Conservation (phyloP, 306 rosid genomes). For the Potentilla sterilis region DNA sequence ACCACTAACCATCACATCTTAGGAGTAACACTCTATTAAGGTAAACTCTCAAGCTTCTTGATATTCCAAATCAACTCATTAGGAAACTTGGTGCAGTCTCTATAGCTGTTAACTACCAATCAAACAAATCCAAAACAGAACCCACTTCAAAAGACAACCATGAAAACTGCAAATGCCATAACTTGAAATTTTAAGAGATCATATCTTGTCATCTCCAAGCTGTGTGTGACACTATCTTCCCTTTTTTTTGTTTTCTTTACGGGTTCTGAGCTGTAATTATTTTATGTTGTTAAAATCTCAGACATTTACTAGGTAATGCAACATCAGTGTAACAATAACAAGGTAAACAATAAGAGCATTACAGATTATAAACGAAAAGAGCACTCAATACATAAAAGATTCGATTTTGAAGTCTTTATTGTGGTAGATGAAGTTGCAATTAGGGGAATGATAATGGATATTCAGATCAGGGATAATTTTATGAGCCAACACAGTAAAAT, state of each 20-base stretch:
- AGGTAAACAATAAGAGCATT: not conserved
- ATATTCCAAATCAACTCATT: not conserved
- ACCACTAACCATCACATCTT: not conserved
- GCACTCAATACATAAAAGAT: not conserved
- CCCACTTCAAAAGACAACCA: not conserved
- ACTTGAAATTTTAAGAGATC: no score
- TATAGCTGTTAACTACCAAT: not conserved
- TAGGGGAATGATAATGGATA: not conserved
- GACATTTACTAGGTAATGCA: constrained; percentile 4
- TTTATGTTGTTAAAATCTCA: constrained; percentile 17
- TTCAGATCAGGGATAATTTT: not conserved
- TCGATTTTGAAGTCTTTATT: constrained; percentile 4
- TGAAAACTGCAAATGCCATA: not conserved
- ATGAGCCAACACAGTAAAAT: constrained; percentile 4
- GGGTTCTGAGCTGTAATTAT: constrained; percentile 27
- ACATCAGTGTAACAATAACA: constrained; percentile 15
- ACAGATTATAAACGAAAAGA: not conserved
- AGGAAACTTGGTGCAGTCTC: not conserved
- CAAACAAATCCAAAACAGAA: not conserved
- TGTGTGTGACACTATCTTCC: constrained; percentile 19
- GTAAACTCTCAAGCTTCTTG: not conserved
- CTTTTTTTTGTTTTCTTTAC: constrained; percentile 23
- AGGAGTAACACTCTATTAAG: no score
- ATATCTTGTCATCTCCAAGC: no score
- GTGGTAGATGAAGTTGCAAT: constrained; percentile 23